Evolutionary conservation across 1,284 basidiomycete genomes (phyloP).

Genomic region (Ganoderma lingzhi): DNA sequence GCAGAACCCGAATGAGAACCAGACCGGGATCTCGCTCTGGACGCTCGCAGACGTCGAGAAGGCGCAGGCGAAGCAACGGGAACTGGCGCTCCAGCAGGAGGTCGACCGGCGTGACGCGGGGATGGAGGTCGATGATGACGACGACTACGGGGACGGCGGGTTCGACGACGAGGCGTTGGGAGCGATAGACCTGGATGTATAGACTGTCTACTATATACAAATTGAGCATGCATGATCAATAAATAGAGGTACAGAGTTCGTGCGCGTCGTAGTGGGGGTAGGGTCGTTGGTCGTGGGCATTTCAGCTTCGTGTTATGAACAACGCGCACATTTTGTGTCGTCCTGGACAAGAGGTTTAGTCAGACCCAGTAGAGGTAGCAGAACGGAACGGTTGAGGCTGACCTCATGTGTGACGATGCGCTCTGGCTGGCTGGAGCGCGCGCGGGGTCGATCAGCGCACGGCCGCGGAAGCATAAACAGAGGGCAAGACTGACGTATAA

Average conservation of each 20-base stretch:
- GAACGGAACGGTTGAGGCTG: conserved; percentile 12
- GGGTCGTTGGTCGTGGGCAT: not conserved
- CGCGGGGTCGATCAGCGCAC: conserved; percentile 12
- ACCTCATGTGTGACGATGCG: conserved; percentile 42
- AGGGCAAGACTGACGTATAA: conserved; percentile 52
- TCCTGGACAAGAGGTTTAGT: conserved; percentile 7
- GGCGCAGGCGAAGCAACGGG: conserved; percentile 82
- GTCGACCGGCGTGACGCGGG: conserved; percentile 47
- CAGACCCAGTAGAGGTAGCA: not conserved
- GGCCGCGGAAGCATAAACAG: not conserved
- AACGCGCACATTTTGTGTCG: conserved; percentile 29
- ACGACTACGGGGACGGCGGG: conserved; percentile 76
- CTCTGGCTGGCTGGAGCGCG: conserved; percentile 40
- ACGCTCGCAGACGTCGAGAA: conserved; percentile 86
- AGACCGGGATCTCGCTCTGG: conserved; percentile 96
- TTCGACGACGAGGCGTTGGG: conserved; percentile 72
- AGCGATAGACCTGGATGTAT: conserved; percentile 61
- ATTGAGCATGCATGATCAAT: conserved; percentile 17
- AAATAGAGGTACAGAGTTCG: conserved; percentile 17
- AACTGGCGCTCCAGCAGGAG: conserved; percentile 51
- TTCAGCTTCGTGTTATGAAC: conserved; percentile 13
- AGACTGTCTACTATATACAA: conserved; percentile 31
- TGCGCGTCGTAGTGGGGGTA: conserved; percentile 15
- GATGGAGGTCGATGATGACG: conserved; percentile 45
- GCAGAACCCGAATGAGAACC: conserved; percentile 94